Percentiles rank a stretch among this genome's conserved stretches.
Conservation (phyloP, 2,329 filamentous ascomycete genomes). For the Paecilomyces variotii region DNA sequence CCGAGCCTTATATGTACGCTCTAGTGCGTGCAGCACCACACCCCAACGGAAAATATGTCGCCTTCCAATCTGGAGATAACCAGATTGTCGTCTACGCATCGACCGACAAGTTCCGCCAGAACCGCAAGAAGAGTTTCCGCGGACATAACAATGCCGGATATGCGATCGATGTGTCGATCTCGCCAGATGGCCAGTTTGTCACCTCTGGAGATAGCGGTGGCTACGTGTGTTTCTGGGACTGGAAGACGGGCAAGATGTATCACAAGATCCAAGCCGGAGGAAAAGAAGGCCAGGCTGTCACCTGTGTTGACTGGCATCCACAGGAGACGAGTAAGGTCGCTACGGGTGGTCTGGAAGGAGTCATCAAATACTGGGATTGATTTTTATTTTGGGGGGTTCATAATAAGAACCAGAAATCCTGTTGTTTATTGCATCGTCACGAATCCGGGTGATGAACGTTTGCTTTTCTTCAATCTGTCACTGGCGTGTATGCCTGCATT, state of each 20-base stretch:
- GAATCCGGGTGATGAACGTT: neutral
- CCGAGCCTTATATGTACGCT: constrained; percentile 95
- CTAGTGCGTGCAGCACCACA: constrained; percentile 81
- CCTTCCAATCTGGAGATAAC: constrained; percentile 90
- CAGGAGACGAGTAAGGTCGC: constrained; percentile 92
- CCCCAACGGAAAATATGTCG: constrained; percentile 86
- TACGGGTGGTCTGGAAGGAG: constrained; percentile 80
- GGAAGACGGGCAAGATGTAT: constrained; percentile 99
- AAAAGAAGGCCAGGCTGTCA: constrained; percentile 66
- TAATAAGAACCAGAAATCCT: neutral
- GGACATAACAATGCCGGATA: constrained; percentile 95
- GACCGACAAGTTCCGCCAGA: constrained; percentile 92
- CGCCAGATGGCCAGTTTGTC: constrained; percentile 86
- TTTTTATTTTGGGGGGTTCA: neutral
- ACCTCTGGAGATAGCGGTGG: constrained; percentile 80
- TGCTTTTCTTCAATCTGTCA: neutral
- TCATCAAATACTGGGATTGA: constrained; percentile 91
- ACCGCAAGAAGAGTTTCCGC: constrained; percentile 91
- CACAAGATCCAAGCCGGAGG: constrained; percentile 76
- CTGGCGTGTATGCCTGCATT: neutral
- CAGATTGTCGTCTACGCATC: constrained; percentile 93
- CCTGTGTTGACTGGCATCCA: constrained; percentile 93
- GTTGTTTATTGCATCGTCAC: neutral
- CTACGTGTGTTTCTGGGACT: constrained; percentile 95
- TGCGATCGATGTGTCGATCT: constrained; percentile 80